Base-by-base conservation (phyloP, 129 eudicot species). In the Gnaphalium uliginosum region DNA sequence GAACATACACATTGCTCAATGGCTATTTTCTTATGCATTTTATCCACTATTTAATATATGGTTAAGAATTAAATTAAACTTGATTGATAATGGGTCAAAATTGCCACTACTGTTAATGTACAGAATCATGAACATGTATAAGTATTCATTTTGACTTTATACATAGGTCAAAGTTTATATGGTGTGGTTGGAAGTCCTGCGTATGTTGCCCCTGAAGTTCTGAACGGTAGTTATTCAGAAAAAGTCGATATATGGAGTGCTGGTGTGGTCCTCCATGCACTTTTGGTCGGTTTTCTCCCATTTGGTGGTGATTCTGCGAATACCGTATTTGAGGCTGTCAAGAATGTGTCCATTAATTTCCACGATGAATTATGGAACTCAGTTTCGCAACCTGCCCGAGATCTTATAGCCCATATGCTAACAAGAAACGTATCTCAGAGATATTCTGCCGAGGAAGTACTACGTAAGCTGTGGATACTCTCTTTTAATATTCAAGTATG, bases 151-250 rank as follows among this genome's bases (percentile, higher is more conserved):
- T 59, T 71, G 22, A 51, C 74, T 74, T 48, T 50, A 60, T 70
- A 21, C 19, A 7, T 58, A 84, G 89, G 89, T 67, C 89, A 82
- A 62, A 79, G 74, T 59, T 24, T 85, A 71, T 75, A 66, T 26
- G 89, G 89, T 50, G 81, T 85, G 54, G 89, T 82, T 71, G 89
- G 89, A 61, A 85, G 89, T 75, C 86, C 89, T 63, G 86, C 89
- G 30, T 85, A 85, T 79, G 86, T 85, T 33, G 84, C 89, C 22
- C 89, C 89, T 18, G 86, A 85, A 71, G 84, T 85, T 65, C 69
- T 85, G 70, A 64, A 43, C 0, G 86, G 86, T 46, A 81, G 82
- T 35, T 85, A 85, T 75, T 78, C 88, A 6, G 85, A 78, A 57
- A 81, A 85, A 30, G 86, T 85, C 26, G 88, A 85, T 78, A 81